Evolutionary conservation across 495 filamentous ascomycete genomes (phyloP).

Genomic region (Tuber borchii): DNA sequence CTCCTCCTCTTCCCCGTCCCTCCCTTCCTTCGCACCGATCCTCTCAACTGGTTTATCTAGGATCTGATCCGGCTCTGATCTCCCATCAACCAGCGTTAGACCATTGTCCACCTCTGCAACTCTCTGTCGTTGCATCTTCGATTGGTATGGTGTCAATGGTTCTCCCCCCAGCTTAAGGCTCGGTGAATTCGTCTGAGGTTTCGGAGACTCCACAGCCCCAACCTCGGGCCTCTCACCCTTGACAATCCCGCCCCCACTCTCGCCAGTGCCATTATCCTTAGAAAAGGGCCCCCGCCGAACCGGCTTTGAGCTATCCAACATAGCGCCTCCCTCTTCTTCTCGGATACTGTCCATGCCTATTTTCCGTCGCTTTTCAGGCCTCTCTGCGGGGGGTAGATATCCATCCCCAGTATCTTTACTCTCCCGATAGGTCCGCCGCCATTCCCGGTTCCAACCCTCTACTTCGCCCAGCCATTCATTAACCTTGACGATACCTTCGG

Average conservation of each 20-base stretch:
- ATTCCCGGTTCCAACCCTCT: slow-evolving; percentile 36
- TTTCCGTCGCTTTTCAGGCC: slow-evolving; percentile 28
- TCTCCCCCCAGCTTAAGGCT: slow-evolving; percentile 17
- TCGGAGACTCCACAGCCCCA: slow-evolving; percentile 9
- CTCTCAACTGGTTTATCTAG: slow-evolving; percentile 8
- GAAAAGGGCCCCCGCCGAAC: not conserved
- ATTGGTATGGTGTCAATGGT: slow-evolving; percentile 35
- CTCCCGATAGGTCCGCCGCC: slow-evolving; percentile 18
- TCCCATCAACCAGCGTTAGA: too few relatives aligned
- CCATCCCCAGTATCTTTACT: slow-evolving; percentile 29
- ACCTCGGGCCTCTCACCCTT: slow-evolving; percentile 3
- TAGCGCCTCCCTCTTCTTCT: slow-evolving; percentile 18
- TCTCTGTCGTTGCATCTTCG: slow-evolving; percentile 33
- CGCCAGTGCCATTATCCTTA: slow-evolving; percentile 11
- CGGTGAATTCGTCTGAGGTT: not conserved
- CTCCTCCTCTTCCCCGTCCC: slow-evolving; percentile 36
- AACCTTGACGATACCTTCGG: slow-evolving; percentile 37
- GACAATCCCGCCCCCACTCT: slow-evolving; percentile 5
- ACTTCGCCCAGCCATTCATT: slow-evolving; percentile 40
- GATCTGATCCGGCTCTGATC: slow-evolving; percentile 8
- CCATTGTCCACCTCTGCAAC: slow-evolving; percentile 6
- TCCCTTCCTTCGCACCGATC: not conserved
- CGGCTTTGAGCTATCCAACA: slow-evolving; percentile 8
- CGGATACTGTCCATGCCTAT: slow-evolving; percentile 22
- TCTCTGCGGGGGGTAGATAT: slow-evolving; percentile 31